Evolutionary conservation across 306 rosid genomes (phyloP).

Genomic region (Rubus parviflorus): DNA sequence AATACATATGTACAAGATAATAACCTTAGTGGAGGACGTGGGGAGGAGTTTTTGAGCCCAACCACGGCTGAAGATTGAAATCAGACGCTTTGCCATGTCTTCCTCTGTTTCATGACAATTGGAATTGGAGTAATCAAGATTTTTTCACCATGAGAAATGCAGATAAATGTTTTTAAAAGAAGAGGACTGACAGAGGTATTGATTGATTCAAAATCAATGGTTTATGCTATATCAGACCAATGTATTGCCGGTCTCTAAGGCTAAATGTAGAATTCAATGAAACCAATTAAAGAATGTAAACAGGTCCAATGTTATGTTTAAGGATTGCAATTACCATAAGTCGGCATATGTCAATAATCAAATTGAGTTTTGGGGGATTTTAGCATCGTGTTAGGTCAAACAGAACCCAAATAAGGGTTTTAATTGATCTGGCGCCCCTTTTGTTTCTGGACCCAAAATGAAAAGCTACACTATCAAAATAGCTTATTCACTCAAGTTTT

Average conservation of each 20-base stretch:
- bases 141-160: not conserved
- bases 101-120: not conserved
- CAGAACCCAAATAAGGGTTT: not conserved
- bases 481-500: not conserved
- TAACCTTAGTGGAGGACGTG: slow-evolving; percentile 53
- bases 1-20: not conserved
- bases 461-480: not conserved
- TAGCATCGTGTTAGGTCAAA: not conserved
- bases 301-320: not conserved
- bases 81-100: slow-evolving; percentile 58
- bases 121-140: not conserved
- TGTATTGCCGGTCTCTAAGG: not conserved
- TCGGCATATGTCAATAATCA: not conserved
- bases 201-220: not conserved
- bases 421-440: not conserved
- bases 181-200: not conserved
- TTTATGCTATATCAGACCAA: not conserved
- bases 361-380: not conserved
- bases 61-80: slow-evolving; percentile 48
- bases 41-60: slow-evolving; percentile 54
- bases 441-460: not conserved
- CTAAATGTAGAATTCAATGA: not conserved
- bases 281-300: not conserved
- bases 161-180: not conserved
- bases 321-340: not conserved